Conservation (phyloP, 228 moss, liverwort and hornwort genomes). For the Sphagnum fallax region DNA sequence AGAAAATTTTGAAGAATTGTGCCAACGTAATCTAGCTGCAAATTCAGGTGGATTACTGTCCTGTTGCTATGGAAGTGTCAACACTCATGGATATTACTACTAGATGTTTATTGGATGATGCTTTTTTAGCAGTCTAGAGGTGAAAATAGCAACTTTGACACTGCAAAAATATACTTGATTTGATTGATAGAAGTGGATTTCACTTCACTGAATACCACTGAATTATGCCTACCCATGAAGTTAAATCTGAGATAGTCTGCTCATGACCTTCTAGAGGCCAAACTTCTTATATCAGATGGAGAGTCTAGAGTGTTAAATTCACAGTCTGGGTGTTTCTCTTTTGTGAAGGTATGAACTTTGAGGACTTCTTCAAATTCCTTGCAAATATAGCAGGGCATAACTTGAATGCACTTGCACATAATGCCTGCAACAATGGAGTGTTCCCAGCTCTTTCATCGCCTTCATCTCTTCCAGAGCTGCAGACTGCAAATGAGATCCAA, state of each 20-base stretch:
- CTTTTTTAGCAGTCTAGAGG: too few species aligned
- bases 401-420: not conserved
- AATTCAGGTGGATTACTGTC: slow-evolving; percentile 10
- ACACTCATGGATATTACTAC: too few species aligned
- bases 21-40: slow-evolving; percentile 23
- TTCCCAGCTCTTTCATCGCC: not conserved
- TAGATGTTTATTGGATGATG: too few species aligned
- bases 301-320: not conserved
- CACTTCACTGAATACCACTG: too few species aligned
- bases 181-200: too few species aligned
- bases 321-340: not conserved
- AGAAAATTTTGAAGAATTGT: slow-evolving; percentile 16
- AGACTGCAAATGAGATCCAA: not conserved
- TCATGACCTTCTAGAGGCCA: too few species aligned
- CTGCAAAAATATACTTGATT: too few species aligned
- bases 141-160: too few species aligned
- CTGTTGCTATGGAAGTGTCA: too few species aligned
- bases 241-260: too few species aligned
- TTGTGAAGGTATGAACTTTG: slow-evolving; percentile 21
- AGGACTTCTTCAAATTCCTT: slow-evolving; percentile 13
- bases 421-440: too few species aligned
- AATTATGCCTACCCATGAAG: too few species aligned
- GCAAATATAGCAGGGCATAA: not conserved
- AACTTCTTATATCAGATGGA: not conserved
- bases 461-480: not conserved